phyloP scores from a whole-genome alignment of 73 alveolate genomes.

The Loxodes magnus region DNA sequence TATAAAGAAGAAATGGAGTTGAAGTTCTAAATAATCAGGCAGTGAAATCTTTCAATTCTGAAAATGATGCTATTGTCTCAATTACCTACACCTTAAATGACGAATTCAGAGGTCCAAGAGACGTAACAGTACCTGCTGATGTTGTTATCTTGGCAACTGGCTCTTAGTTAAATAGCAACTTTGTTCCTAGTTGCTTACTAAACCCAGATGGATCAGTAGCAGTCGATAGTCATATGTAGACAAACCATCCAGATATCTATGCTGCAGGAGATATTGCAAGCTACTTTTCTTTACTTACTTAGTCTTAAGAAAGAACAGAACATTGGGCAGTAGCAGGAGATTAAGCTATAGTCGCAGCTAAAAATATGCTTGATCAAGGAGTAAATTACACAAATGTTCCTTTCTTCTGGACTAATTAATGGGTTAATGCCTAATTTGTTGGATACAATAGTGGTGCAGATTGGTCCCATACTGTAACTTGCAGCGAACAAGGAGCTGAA shows the following conservation, averaged over 20 bases:
- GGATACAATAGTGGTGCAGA: conserved; percentile 6
- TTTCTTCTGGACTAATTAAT: conserved; percentile 71
- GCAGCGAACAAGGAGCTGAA: not conserved
- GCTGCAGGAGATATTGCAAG: conserved; percentile 88
- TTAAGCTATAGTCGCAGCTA: conserved; percentile 63
- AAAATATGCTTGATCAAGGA: conserved; percentile 65
- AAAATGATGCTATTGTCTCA: conserved; percentile 30
- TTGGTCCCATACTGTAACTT: conserved; percentile 1
- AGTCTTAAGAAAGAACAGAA: conserved; percentile 60
- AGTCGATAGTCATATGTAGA: conserved; percentile 52
- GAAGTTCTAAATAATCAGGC: conserved; percentile 24
- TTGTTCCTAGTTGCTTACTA: conserved; percentile 27
- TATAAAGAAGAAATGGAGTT: conserved; percentile 49
- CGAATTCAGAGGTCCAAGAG: conserved; percentile 17
- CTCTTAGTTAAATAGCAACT: conserved; percentile 37
- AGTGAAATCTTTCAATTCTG: conserved; percentile 33
- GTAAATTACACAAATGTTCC: conserved; percentile 62
- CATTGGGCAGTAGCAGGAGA: conserved; percentile 68
- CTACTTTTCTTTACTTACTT: conserved; percentile 58
- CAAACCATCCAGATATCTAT: conserved; percentile 49
- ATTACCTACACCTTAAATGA: conserved; percentile 33
- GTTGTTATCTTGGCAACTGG: conserved; percentile 80
- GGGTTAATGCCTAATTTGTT: conserved; percentile 5
- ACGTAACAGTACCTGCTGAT: conserved; percentile 54
- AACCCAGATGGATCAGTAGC: conserved; percentile 45